A percentile compares a stretch with the other conserved stretches of the same genome.
These are phyloP conservation scores for Puccinia novopanici DNA, from an alignment of 1,284 basidiomycete species.

Conservation along the genomic window DNA sequence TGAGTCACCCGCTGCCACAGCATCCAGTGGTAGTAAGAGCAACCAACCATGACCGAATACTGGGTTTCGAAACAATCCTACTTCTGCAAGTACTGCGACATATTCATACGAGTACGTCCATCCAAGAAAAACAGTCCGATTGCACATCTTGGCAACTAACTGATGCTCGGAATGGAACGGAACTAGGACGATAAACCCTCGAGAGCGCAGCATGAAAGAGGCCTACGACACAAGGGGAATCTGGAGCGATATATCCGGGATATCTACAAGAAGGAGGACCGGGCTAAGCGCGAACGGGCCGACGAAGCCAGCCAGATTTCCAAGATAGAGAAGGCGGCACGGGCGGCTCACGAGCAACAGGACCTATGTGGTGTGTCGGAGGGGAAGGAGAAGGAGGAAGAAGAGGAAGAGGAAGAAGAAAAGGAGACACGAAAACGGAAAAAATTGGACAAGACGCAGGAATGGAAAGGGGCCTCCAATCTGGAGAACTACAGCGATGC, in stretches of 20 bases:
- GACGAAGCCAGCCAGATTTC: constrained; percentile 84
- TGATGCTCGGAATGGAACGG: background rate
- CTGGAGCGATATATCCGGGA: constrained; percentile 86
- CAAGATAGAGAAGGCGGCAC: constrained; percentile 68
- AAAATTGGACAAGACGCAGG: constrained; percentile 61
- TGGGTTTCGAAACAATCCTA: constrained; percentile 64
- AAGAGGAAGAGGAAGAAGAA: constrained; percentile 65
- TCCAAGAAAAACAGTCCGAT: background rate
- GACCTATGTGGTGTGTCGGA: constrained; percentile 61
- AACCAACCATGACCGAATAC: constrained; percentile 58
- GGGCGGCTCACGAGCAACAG: constrained; percentile 56
- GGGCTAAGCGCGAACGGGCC: constrained; percentile 78
- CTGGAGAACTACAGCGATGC: constrained; percentile 85
- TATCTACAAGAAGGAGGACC: constrained; percentile 89
- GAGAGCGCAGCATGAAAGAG: constrained; percentile 86
- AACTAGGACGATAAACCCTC: constrained; percentile 63
- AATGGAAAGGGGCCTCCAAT: constrained; percentile 67
- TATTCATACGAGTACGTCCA: constrained; percentile 81
- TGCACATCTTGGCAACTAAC: background rate
- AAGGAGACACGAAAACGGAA: constrained; percentile 53
- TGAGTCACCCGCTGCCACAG: background rate
- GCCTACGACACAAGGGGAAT: constrained; percentile 89
- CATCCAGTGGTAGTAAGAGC: background rate
- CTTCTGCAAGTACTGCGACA: constrained; percentile 77
- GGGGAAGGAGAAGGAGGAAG: constrained; percentile 65